These are phyloP conservation scores for Cryptococcus sp. DNA, from an alignment of 1,284 basidiomycete genomes.

Conservation along the genomic window DNA sequence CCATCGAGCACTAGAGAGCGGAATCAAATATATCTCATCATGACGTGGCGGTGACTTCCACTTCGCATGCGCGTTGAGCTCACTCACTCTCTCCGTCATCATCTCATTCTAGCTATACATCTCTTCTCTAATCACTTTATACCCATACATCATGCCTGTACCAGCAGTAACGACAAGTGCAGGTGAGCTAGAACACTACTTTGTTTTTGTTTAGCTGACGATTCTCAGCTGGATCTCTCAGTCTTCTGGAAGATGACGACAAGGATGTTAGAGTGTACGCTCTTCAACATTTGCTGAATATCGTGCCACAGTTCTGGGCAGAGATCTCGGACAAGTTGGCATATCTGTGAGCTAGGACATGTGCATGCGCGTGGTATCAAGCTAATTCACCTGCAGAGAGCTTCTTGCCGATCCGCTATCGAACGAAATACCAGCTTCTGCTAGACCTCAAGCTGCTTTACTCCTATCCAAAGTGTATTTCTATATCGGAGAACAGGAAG, in stretches of 20 bases:
- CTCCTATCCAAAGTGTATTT: slow-evolving; percentile 94
- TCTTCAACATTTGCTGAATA: slow-evolving; percentile 69
- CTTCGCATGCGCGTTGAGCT: background rate
- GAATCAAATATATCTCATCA: background rate
- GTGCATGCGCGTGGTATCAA: background rate
- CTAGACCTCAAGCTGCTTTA: slow-evolving; percentile 75
- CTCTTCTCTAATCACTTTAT: background rate
- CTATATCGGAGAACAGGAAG: slow-evolving; percentile 56
- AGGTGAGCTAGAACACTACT: slow-evolving; percentile 14
- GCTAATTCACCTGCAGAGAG: slow-evolving; percentile 57
- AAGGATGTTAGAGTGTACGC: slow-evolving; percentile 83
- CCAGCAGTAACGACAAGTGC: slow-evolving; percentile 39
- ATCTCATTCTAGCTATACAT: background rate
- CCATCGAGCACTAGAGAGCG: too few relatives aligned
- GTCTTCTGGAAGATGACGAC: slow-evolving; percentile 77
- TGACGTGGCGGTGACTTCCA: background rate
- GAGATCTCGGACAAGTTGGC: slow-evolving; percentile 93
- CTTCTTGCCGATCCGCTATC: slow-evolving; percentile 69
- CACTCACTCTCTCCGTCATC: background rate
- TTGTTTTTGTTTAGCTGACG: background rate
- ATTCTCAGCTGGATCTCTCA: slow-evolving; percentile 73
- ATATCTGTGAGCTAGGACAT: slow-evolving; percentile 63
- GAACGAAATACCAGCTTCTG: slow-evolving; percentile 63
- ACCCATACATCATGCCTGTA: slow-evolving; percentile 31
- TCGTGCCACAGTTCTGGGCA: slow-evolving; percentile 92